Evolutionary conservation across 2,329 filamentous ascomycete genomes (phyloP).

Genomic region (Ilyonectria robusta): DNA sequence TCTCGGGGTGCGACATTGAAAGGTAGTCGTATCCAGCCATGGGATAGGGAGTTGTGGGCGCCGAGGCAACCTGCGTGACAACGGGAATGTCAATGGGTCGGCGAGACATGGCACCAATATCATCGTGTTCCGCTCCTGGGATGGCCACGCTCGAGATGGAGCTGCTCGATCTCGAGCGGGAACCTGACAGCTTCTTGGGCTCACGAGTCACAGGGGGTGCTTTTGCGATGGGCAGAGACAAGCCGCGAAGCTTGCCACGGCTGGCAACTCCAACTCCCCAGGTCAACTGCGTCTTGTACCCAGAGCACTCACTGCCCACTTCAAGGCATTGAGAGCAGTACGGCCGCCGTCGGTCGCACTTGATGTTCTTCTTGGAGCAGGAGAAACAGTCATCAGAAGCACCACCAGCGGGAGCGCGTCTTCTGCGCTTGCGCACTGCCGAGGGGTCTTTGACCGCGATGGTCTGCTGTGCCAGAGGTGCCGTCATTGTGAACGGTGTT

Average conservation of each 20-base stretch:
- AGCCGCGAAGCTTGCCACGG: conserved; percentile 91
- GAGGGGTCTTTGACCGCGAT: conserved; percentile 65
- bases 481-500: conserved; percentile 60
- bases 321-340: conserved; percentile 97
- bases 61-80: conserved; percentile 55
- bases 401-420: conserved; percentile 89
- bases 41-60: conserved; percentile 59
- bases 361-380: conserved; percentile 85
- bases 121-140: conserved; percentile 52
- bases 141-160: conserved; percentile 53
- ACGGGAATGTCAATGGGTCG: conserved; percentile 55
- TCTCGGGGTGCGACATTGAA: conserved; percentile 64
- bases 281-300: conserved; percentile 96
- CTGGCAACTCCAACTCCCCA: conserved; percentile 98
- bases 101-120: conserved; percentile 49
- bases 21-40: conserved; percentile 63
- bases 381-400: conserved; percentile 96
- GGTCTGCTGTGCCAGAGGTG: conserved; percentile 61
- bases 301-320: conserved; percentile 91
- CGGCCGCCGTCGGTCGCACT: conserved; percentile 91
- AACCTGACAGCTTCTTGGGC: conserved; percentile 62
- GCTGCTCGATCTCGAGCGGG: conserved; percentile 59
- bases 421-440: conserved; percentile 79
- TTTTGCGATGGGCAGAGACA: conserved; percentile 81
- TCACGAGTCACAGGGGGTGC: conserved; percentile 67